A percentile compares a stretch with the other conserved stretches of the same genome.
phyloP scores from a whole-genome alignment of 2,329 filamentous ascomycete species.

The Aphanoascus verrucosus region DNA sequence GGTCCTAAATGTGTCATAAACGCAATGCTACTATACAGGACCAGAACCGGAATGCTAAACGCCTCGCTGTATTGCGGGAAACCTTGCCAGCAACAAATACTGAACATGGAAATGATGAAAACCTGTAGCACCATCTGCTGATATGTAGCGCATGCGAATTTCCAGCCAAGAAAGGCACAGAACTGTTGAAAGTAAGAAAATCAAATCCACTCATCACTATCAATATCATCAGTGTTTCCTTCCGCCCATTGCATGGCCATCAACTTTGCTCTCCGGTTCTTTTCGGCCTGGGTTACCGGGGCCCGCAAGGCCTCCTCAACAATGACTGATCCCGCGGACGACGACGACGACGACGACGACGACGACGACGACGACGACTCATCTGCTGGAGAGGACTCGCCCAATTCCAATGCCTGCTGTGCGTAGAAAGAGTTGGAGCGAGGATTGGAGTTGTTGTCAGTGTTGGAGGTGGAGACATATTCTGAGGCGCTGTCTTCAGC shows the following conservation, averaged over 20 bases:
- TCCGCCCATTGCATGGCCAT: slow-evolving; percentile 24
- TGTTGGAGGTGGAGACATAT: background rate
- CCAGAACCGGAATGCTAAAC: too few species aligned
- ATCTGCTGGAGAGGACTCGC: background rate
- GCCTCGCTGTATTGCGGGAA: too few species aligned
- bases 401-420: slow-evolving; percentile 3
- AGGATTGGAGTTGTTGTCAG: background rate
- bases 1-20: too few species aligned
- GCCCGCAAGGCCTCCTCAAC: slow-evolving; percentile 10
- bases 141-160: too few species aligned
- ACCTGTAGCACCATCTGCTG: too few species aligned
- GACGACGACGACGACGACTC: too few species aligned
- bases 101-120: too few species aligned
- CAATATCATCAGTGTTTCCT: slow-evolving; percentile 18
- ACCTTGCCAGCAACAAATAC: too few species aligned
- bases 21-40: too few species aligned
- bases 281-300: slow-evolving; percentile 19
- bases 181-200: background rate
- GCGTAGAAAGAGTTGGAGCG: background rate
- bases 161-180: too few species aligned
- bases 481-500: background rate
- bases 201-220: slow-evolving; percentile 8
- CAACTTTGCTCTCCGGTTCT: slow-evolving; percentile 27
- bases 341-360: too few species aligned
- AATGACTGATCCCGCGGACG: slow-evolving; percentile 1